A percentile compares a stretch with the other conserved stretches of the same genome.
Evolutionary conservation across 345 rosid genomes (phyloP).

Genomic region (Pugionium dolabratum): DNA sequence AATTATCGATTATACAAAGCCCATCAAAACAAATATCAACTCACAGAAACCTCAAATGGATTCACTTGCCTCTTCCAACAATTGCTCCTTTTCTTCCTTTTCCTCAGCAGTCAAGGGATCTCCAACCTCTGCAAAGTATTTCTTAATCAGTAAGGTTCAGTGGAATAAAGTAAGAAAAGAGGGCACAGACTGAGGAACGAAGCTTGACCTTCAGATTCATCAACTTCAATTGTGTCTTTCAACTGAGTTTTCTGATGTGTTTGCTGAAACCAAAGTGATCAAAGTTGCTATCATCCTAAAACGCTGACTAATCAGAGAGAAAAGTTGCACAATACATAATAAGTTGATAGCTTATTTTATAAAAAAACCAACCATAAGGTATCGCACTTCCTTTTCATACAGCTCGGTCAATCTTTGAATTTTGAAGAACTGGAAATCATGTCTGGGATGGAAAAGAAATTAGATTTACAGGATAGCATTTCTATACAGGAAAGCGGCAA

Average conservation of each 20-base stretch:
- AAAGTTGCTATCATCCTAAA: constrained; percentile 10
- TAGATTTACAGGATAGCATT: constrained; percentile 30
- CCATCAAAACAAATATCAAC: constrained; percentile 25
- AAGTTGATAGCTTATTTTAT: constrained; percentile 10
- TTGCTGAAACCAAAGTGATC: constrained; percentile 55
- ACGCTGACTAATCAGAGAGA: constrained; percentile 3
- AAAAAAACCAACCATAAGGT: constrained; percentile 73
- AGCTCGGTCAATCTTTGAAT: constrained; percentile 89
- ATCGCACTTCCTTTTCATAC: constrained; percentile 99
- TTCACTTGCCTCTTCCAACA: constrained; percentile 78
- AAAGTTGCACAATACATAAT: constrained; percentile 23
- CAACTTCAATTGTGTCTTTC: constrained; percentile 92
- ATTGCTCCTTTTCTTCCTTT: constrained; percentile 86
- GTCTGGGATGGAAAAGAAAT: constrained; percentile 40
- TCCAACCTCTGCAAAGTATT: constrained; percentile 51
- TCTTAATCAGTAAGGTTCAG: constrained; percentile 28
- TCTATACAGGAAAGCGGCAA: too few relatives aligned
- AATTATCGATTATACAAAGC: constrained; percentile 14
- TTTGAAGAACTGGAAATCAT: constrained; percentile 97
- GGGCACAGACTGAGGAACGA: constrained; percentile 16
- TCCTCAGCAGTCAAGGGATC: constrained; percentile 97
- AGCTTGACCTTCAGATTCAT: constrained; percentile 88
- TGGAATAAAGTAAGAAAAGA: constrained; percentile 7
- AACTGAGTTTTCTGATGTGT: constrained; percentile 95
- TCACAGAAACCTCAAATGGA: constrained; percentile 1